Percentiles rank a stretch among this genome's conserved stretches.
phyloP scores from a whole-genome alignment of 2,329 filamentous ascomycete species.

The Xylariaceae sp. region DNA sequence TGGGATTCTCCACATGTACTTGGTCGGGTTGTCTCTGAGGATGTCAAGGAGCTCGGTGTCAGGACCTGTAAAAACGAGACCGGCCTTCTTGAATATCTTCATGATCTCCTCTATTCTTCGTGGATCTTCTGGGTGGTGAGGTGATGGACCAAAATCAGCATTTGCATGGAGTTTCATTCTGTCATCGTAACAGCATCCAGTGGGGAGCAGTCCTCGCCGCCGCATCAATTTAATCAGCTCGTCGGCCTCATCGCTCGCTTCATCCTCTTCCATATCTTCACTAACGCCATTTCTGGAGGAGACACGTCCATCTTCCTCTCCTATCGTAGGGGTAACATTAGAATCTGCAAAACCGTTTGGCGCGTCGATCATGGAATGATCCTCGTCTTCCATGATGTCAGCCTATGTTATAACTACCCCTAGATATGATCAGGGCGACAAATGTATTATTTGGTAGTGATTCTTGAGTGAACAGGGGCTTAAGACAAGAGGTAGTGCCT shows the following conservation, averaged over 20 bases:
- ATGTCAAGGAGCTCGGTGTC: slow-evolving; percentile 57
- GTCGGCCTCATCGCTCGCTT: slow-evolving; percentile 38
- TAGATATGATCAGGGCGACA: background rate
- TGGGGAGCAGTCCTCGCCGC: slow-evolving; percentile 60
- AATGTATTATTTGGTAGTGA: background rate
- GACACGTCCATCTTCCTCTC: slow-evolving; percentile 20
- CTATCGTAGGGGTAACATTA: slow-evolving; percentile 32
- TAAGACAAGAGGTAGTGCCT: background rate
- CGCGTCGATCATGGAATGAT: slow-evolving; percentile 48
- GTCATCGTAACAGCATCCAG: slow-evolving; percentile 86
- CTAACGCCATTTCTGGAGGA: slow-evolving; percentile 40
- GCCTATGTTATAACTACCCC: background rate
- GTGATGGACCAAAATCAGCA: slow-evolving; percentile 69
- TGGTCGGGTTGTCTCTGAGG: slow-evolving; percentile 56
- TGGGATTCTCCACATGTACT: slow-evolving; percentile 75
- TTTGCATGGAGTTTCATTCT: slow-evolving; percentile 97
- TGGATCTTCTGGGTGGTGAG: slow-evolving; percentile 93
- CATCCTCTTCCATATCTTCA: slow-evolving; percentile 39
- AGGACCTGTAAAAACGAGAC: slow-evolving; percentile 69
- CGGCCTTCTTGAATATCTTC: slow-evolving; percentile 80
- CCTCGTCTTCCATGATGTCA: slow-evolving; percentile 45
- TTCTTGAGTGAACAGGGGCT: background rate
- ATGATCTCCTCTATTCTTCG: slow-evolving; percentile 91
- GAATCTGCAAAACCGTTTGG: slow-evolving; percentile 43
- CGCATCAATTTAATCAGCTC: slow-evolving; percentile 44